These are phyloP conservation scores for Citeromyces hawaiiensis DNA, from an alignment of 1,139 yeast species.

Conservation along the genomic window DNA sequence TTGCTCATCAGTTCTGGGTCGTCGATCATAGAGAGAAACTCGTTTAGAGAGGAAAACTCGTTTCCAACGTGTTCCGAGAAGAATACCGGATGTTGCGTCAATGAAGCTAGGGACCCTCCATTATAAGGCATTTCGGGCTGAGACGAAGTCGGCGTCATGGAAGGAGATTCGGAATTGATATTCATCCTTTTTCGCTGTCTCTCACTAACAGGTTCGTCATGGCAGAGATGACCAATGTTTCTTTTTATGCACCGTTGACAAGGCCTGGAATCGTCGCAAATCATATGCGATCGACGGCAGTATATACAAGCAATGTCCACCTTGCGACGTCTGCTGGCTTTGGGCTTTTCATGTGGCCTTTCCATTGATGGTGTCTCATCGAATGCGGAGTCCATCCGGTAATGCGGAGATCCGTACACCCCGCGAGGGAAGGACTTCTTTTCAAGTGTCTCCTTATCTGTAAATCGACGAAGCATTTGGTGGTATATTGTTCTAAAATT, in stretches of 20 bases:
- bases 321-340: slow-evolving; percentile 33
- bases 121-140: slow-evolving; percentile 4
- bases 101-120: slow-evolving; percentile 15
- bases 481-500: no score
- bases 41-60: slow-evolving; percentile 83
- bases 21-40: slow-evolving; percentile 81
- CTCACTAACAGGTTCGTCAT: slow-evolving; percentile 52
- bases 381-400: neutral
- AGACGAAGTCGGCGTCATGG: slow-evolving; percentile 3
- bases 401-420: neutral
- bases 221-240: slow-evolving; percentile 82
- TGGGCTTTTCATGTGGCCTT: slow-evolving; percentile 10
- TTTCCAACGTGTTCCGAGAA: slow-evolving; percentile 89
- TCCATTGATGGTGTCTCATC: slow-evolving; percentile 1
- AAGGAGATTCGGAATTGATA: neutral
- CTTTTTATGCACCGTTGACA: slow-evolving; percentile 81
- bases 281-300: slow-evolving; percentile 90
- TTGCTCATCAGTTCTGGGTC: slow-evolving; percentile 59
- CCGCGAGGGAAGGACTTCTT: no score
- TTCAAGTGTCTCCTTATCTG: no score
- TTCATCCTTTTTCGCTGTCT: slow-evolving; percentile 19
- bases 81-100: slow-evolving; percentile 63
- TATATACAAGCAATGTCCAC: slow-evolving; percentile 74
- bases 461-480: no score
- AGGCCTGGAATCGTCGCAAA: slow-evolving; percentile 79